These are phyloP conservation scores for Eucommia ulmoides DNA, from an alignment of 257 asterid species.

Conservation along the genomic window DNA sequence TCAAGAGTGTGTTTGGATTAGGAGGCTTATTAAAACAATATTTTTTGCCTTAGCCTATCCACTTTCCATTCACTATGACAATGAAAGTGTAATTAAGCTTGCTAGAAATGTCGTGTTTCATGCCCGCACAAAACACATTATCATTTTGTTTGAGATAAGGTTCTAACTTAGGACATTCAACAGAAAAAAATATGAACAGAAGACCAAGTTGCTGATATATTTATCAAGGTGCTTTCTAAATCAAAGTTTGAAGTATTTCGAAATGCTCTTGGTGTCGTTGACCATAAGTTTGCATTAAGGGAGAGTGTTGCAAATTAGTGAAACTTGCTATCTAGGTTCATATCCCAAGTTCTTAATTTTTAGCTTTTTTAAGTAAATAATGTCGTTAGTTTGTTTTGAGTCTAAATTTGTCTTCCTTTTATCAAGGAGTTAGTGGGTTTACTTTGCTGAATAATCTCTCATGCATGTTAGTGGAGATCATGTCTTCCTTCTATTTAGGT, in stretches of 20 bases:
- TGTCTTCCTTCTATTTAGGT: too few relatives aligned
- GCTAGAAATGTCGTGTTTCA: neutral
- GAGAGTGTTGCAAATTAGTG: constrained; percentile 1
- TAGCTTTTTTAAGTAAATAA: neutral
- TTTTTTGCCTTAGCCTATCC: neutral
- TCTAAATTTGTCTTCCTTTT: too few relatives aligned
- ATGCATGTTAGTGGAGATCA: neutral
- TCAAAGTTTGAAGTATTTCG: neutral
- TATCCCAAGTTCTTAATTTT: neutral
- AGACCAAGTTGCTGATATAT: neutral
- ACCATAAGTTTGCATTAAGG: constrained; percentile 1
- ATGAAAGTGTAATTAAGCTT: neutral
- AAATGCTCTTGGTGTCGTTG: constrained; percentile 1
- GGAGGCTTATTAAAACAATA: neutral
- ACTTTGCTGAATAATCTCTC: neutral
- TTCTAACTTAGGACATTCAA: neutral
- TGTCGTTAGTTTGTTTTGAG: neutral
- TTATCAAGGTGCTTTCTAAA: neutral
- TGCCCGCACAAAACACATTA: neutral
- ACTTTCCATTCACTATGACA: neutral
- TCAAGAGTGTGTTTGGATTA: neutral
- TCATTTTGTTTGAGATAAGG: neutral
- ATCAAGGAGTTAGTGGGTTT: neutral
- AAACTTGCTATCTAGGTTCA: neutral
- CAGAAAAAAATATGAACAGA: neutral